Evolutionary conservation across 257 asterid genomes (phyloP).

Genomic region (Solanum chmielewskii): DNA sequence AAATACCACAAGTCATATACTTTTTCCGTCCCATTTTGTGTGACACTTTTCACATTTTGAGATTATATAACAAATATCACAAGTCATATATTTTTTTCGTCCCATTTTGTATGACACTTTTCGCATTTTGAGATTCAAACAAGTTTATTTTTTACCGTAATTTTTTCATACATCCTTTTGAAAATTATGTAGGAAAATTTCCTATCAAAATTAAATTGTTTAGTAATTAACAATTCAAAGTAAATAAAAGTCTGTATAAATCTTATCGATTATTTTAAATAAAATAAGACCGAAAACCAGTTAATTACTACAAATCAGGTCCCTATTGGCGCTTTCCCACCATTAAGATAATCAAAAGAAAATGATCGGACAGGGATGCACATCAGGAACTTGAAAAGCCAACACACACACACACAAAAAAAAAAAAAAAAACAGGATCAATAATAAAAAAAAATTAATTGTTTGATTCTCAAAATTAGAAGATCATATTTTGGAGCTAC

Average conservation of each 20-base stretch:
- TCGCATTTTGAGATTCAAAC: too few species aligned
- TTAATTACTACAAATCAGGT: not conserved
- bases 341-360: not conserved
- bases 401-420: not conserved
- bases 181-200: rapidly evolving
- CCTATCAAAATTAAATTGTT: rapidly evolving
- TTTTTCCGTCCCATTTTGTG: rapidly evolving
- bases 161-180: too few species aligned
- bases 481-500: not conserved
- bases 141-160: rapidly evolving
- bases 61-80: too few species aligned
- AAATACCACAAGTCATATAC: not conserved
- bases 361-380: not conserved
- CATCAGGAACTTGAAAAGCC: not conserved
- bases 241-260: too few species aligned
- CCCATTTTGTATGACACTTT: too few species aligned
- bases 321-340: not conserved
- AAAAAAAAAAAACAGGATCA: too few species aligned
- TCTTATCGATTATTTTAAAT: too few species aligned
- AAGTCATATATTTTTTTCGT: rapidly evolving
- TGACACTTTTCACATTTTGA: rapidly evolving
- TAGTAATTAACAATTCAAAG: too few species aligned
- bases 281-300: too few species aligned
- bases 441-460: not conserved
- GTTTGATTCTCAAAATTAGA: not conserved